These are phyloP conservation scores for Cercospora brassicicola DNA, from an alignment of 2,329 filamentous ascomycete genomes.

Conservation along the genomic window DNA sequence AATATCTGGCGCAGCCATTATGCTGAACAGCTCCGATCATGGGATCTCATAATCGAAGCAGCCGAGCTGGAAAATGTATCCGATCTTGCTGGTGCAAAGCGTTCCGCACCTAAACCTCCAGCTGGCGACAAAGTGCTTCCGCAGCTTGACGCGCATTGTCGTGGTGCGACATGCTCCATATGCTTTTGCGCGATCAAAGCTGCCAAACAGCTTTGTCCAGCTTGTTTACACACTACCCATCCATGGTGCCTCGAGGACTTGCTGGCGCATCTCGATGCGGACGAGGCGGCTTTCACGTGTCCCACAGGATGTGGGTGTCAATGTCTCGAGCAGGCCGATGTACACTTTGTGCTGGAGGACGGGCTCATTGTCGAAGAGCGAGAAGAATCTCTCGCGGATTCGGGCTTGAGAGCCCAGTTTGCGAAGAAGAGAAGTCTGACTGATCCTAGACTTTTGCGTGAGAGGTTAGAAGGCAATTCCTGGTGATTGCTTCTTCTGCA, in stretches of 20 bases:
- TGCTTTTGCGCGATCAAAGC: slow-evolving; percentile 32
- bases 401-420: background rate
- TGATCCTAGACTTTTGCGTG: slow-evolving; percentile 31
- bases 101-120: background rate
- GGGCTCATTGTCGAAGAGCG: background rate
- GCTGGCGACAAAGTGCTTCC: background rate
- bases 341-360: slow-evolving; percentile 17
- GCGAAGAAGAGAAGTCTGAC: slow-evolving; percentile 31
- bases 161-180: slow-evolving; percentile 31
- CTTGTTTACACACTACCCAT: slow-evolving; percentile 36
- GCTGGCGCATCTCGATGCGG: slow-evolving; percentile 12
- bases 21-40: slow-evolving; percentile 59
- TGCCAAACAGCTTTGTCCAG: slow-evolving; percentile 35
- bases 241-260: slow-evolving; percentile 29
- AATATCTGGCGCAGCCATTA: slow-evolving; percentile 58
- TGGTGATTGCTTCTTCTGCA: slow-evolving; percentile 8
- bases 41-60: slow-evolving; percentile 56
- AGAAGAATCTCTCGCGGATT: background rate
- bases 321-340: slow-evolving; percentile 24
- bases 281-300: slow-evolving; percentile 29
- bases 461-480: slow-evolving; percentile 25
- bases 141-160: slow-evolving; percentile 6
- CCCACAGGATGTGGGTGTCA: slow-evolving; percentile 37
- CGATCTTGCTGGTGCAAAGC: background rate
- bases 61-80: slow-evolving; percentile 59